phyloP scores from a whole-genome alignment of 1,139 yeast species.

The Pichia sp. region DNA sequence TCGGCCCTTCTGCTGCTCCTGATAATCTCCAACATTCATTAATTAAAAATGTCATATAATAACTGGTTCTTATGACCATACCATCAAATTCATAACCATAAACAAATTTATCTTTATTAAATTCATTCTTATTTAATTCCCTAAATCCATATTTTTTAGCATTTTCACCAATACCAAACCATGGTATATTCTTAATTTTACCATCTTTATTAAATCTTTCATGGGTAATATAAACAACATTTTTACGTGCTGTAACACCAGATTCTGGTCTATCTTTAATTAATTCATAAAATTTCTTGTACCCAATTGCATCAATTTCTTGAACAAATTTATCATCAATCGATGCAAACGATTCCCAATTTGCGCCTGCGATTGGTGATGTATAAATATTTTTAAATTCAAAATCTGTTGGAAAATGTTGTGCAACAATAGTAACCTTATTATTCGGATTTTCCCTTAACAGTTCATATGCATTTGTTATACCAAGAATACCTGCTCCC shows the following conservation, averaged over 20 bases:
- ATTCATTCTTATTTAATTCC: slow-evolving; percentile 29
- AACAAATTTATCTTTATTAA: slow-evolving; percentile 27
- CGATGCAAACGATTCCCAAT: slow-evolving; percentile 47
- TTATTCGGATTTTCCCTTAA: slow-evolving; percentile 35
- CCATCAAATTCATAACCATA: slow-evolving; percentile 43
- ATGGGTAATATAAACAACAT: slow-evolving; percentile 31
- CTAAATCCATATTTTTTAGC: slow-evolving; percentile 26
- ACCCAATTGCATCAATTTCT: slow-evolving; percentile 38
- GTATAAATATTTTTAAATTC: slow-evolving; percentile 41
- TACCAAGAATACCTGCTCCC: slow-evolving; percentile 57
- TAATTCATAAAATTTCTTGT: slow-evolving; percentile 35
- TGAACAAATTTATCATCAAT: slow-evolving; percentile 33
- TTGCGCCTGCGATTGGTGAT: slow-evolving; percentile 80
- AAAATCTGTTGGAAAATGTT: slow-evolving; percentile 51
- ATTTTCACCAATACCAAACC: slow-evolving; percentile 40
- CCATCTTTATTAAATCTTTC: slow-evolving; percentile 20
- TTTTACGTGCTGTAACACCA: slow-evolving; percentile 39
- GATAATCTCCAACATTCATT: slow-evolving; percentile 31
- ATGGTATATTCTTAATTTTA: slow-evolving; percentile 31
- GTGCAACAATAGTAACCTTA: slow-evolving; percentile 45
- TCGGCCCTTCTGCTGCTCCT: slow-evolving; percentile 17
- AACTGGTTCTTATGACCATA: slow-evolving; percentile 44
- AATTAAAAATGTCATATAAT: slow-evolving; percentile 42
- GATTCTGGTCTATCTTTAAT: slow-evolving; percentile 39
- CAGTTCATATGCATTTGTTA: slow-evolving; percentile 51